These are phyloP conservation scores for Aspergillus campestris DNA, from an alignment of 495 filamentous ascomycete species.

Conservation along the genomic window DNA sequence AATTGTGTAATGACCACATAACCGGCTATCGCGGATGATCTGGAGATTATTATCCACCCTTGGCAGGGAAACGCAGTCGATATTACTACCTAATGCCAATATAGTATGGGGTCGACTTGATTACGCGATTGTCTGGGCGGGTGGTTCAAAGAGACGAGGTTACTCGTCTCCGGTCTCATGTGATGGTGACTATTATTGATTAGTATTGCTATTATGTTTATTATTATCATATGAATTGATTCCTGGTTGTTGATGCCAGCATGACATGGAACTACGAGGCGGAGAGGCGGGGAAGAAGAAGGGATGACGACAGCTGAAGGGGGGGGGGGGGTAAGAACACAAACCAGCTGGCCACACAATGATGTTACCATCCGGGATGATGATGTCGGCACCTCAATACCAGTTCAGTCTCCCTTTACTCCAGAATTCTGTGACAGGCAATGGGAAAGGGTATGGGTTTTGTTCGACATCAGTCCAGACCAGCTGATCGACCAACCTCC, in stretches of 20 bases:
- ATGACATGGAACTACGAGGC: too few species aligned
- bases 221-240: too few species aligned
- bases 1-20: not conserved
- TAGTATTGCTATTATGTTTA: too few species aligned
- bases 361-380: slow-evolving; percentile 11
- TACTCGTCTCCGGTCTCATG: not conserved
- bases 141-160: not conserved
- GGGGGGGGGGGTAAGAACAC: too few species aligned
- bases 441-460: slow-evolving; percentile 4
- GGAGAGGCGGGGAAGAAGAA: too few species aligned
- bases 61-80: slow-evolving; percentile 1
- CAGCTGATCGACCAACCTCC: slow-evolving; percentile 15
- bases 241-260: too few species aligned
- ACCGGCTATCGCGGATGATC: slow-evolving; percentile 22
- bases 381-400: not conserved
- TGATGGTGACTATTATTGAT: not conserved
- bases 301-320: too few species aligned
- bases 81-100: not conserved
- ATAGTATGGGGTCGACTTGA: not conserved
- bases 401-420: slow-evolving; percentile 6
- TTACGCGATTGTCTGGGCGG: slow-evolving; percentile 4
- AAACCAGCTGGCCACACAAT: not conserved
- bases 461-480: slow-evolving; percentile 15
- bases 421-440: slow-evolving; percentile 12
- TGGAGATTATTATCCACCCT: slow-evolving; percentile 7